Conservation (phyloP, 2,329 filamentous ascomycete genomes). For the Stagonosporopsis cucurbitacearum region DNA sequence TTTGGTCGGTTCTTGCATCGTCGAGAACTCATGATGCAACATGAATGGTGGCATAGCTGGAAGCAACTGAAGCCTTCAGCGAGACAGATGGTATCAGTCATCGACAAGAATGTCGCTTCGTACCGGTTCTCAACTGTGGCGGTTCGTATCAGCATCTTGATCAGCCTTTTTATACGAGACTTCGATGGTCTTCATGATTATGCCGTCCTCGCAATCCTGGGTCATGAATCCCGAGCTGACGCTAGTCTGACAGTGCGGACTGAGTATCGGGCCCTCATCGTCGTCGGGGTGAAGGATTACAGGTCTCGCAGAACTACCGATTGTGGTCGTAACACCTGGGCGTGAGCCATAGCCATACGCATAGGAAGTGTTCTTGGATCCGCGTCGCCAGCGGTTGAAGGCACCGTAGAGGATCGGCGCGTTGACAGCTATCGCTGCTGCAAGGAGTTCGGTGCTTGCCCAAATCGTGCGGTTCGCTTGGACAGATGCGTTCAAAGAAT, state of each 20-base stretch:
- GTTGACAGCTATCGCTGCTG: not conserved
- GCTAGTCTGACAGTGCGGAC: not conserved
- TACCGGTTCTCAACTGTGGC: not conserved
- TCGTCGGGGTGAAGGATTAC: not conserved
- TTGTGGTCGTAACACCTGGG: not conserved
- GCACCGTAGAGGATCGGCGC: conserved; percentile 1
- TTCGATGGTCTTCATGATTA: not conserved
- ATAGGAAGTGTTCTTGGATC: not conserved
- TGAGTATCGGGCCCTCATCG: not conserved
- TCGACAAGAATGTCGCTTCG: not conserved
- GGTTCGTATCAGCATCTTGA: not conserved
- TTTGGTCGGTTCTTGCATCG: too few relatives aligned
- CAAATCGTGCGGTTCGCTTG: not conserved
- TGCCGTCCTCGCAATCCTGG: not conserved
- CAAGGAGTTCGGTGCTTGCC: conserved; percentile 1
- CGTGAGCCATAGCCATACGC: not conserved
- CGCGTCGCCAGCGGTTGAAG: not conserved
- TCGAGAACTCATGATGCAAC: too few relatives aligned
- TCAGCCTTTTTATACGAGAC: not conserved
- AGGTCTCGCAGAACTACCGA: not conserved
- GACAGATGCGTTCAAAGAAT: not conserved
- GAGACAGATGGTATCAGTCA: too few relatives aligned
- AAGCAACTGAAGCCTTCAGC: too few relatives aligned
- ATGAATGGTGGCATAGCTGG: too few relatives aligned
- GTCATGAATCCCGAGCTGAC: not conserved